Conservation (phyloP, 441 rosid species). For the Dalechampia spathulata region DNA sequence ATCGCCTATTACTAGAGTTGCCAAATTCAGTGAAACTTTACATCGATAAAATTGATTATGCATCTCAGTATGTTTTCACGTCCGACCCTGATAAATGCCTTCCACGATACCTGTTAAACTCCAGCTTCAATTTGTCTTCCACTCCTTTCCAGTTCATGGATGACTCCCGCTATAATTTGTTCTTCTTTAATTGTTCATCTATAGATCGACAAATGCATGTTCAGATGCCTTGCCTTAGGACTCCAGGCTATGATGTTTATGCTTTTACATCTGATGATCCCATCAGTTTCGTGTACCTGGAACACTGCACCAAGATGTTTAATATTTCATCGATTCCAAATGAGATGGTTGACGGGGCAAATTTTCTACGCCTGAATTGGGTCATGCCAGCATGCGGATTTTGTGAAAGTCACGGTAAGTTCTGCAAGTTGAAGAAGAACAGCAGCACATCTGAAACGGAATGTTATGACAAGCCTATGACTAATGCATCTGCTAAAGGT, state of each 20-base stretch:
- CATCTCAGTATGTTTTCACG: background rate
- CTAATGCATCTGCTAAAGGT: background rate
- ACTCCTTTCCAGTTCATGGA: background rate
- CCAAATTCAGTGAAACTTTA: conserved; percentile 14
- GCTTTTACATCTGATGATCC: background rate
- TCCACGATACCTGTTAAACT: background rate
- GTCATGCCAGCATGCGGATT: conserved; percentile 5
- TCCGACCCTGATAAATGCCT: conserved; percentile 7
- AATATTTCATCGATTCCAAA: conserved; percentile 9
- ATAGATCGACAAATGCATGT: background rate
- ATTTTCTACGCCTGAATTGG: conserved; percentile 3
- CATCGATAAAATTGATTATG: conserved; percentile 15
- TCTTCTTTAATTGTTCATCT: background rate
- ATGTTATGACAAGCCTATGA: conserved; percentile 10
- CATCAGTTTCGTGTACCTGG: background rate
- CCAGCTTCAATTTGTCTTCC: background rate
- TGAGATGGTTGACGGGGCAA: background rate
- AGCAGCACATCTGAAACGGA: conserved; percentile 4
- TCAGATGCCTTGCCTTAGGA: background rate
- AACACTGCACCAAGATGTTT: conserved; percentile 13
- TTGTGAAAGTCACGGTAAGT: conserved; percentile 14
- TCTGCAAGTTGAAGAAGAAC: conserved; percentile 11
- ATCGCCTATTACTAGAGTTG: conserved; percentile 13
- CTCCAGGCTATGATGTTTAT: background rate
- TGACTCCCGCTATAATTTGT: background rate